Evolutionary conservation across 2,329 filamentous ascomycete genomes (phyloP).

Genomic region (Fusarium metavorans): DNA sequence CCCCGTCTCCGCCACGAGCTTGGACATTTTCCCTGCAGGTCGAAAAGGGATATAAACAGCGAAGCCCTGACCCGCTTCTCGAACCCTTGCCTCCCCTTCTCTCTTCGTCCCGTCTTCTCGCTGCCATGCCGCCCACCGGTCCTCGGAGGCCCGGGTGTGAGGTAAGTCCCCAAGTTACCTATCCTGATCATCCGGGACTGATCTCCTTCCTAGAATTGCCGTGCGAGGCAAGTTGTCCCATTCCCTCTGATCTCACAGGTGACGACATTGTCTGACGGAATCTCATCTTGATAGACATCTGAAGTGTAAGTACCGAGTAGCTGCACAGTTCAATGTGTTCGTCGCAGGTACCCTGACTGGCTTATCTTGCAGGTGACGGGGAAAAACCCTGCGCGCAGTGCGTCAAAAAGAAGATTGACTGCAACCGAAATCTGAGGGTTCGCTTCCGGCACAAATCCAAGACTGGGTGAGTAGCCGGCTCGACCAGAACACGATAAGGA

Average conservation of each 20-base stretch:
- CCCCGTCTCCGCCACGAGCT: conserved; percentile 5
- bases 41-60: conserved; percentile 38
- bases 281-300: conserved; percentile 18
- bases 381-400: conserved; percentile 33
- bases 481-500: neutral
- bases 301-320: conserved; percentile 21
- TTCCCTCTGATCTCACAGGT: neutral
- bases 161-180: conserved; percentile 9
- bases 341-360: neutral
- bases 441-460: conserved; percentile 28
- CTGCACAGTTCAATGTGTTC: neutral
- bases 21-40: conserved; percentile 26
- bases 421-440: conserved; percentile 28
- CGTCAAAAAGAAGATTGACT: conserved; percentile 28
- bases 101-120: neutral
- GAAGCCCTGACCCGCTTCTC: conserved; percentile 17
- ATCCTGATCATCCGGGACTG: neutral
- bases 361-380: conserved; percentile 25
- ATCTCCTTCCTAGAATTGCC: conserved; percentile 29
- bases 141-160: conserved; percentile 32
- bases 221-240: conserved; percentile 28
- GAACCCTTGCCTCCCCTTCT: neutral
- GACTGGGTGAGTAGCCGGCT: conserved; percentile 18
- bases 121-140: conserved; percentile 28
- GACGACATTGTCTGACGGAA: neutral